These are phyloP conservation scores for Colletotrichum sp. DNA, from an alignment of 2,329 filamentous ascomycete genomes.

Conservation along the genomic window DNA sequence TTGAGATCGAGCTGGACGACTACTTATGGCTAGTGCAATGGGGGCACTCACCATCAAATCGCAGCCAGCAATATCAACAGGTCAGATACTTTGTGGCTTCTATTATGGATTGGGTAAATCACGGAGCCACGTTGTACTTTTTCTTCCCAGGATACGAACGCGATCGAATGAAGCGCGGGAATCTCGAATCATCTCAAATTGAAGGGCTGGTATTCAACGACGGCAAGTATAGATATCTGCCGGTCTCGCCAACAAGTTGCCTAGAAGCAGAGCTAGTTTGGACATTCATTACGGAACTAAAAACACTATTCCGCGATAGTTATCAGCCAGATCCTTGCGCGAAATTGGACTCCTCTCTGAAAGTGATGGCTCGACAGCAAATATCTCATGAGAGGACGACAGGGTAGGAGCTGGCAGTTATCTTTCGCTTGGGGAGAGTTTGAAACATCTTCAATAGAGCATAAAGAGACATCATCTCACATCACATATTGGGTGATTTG, in stretches of 20 bases:
- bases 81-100: neutral
- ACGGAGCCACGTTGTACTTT: neutral
- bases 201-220: neutral
- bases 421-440: neutral
- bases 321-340: fast-evolving
- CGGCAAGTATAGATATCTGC: neutral
- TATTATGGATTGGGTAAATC: neutral
- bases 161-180: too few relatives aligned
- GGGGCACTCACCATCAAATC: neutral
- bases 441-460: neutral
- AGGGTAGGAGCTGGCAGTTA: fast-evolving
- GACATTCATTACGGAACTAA: fast-evolving
- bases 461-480: neutral
- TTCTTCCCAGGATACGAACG: too few relatives aligned
- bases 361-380: neutral
- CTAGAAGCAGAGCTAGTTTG: fast-evolving
- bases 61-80: neutral
- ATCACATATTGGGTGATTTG: neutral
- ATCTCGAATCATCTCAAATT: fast-evolving
- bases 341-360: neutral
- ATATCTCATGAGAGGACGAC: neutral
- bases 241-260: neutral
- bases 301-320: fast-evolving
- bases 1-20: neutral
- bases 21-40: neutral